These are phyloP conservation scores for Ogataea kodamae DNA, from an alignment of 805 yeast species.

Conservation along the genomic window DNA sequence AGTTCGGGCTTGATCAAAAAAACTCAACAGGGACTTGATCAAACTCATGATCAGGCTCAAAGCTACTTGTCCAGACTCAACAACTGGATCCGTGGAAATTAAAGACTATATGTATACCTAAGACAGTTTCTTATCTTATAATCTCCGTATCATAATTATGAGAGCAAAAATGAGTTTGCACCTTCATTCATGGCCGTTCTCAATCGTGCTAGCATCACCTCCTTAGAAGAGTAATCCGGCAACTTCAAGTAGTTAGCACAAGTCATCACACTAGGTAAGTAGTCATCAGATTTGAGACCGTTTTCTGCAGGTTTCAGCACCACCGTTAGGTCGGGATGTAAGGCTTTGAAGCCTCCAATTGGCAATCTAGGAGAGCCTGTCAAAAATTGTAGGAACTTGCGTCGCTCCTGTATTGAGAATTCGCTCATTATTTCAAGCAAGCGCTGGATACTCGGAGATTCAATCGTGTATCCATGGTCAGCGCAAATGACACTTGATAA, in stretches of 20 bases:
- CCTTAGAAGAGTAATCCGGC: constrained; percentile 71
- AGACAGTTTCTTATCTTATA: too few relatives aligned
- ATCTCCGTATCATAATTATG: constrained; percentile 42
- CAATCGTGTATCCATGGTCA: constrained; percentile 83
- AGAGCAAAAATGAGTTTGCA: constrained; percentile 78
- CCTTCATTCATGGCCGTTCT: constrained; percentile 81
- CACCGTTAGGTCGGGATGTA: constrained; percentile 81
- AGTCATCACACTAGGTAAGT: constrained; percentile 96
- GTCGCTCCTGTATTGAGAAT: constrained; percentile 52
- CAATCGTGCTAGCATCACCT: constrained; percentile 56
- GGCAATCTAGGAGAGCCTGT: constrained; percentile 95
- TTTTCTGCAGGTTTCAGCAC: constrained; percentile 81
- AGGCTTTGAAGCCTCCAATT: constrained; percentile 83
- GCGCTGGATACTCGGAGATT: constrained; percentile 58
- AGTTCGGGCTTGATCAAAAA: constrained; percentile 16
- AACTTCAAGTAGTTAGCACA: constrained; percentile 92
- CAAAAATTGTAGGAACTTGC: constrained; percentile 77
- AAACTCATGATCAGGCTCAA: constrained; percentile 23
- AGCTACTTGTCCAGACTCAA: constrained; percentile 19
- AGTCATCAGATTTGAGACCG: constrained; percentile 65
- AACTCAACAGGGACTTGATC: constrained; percentile 17
- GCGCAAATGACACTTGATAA: constrained; percentile 64
- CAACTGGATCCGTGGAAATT: constrained; percentile 23
- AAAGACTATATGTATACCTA: constrained; percentile 5
- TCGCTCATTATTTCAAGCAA: constrained; percentile 59